Conservation (phyloP, 2,329 filamentous ascomycete genomes). For the Penicillium thymicola region DNA sequence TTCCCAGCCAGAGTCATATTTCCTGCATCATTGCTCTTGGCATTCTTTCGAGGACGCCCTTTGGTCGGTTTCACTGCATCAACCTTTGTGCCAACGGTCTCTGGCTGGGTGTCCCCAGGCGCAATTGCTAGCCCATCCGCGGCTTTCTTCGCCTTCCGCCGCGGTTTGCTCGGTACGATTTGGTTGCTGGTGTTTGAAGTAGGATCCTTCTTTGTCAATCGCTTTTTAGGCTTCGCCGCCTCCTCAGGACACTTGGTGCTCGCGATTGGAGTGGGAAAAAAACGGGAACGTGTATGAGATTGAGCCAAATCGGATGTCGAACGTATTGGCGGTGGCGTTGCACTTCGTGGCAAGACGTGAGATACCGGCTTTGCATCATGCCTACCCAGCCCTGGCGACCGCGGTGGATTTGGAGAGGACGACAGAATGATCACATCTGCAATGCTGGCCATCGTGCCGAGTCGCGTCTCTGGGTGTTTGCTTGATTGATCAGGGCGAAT, state of each 20-base stretch:
- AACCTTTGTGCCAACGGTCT: slow-evolving; percentile 12
- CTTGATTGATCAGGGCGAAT: not conserved
- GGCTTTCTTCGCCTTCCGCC: slow-evolving; percentile 14
- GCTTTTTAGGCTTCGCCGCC: slow-evolving; percentile 12
- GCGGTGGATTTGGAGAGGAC: slow-evolving; percentile 40
- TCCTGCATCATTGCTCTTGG: slow-evolving; percentile 24
- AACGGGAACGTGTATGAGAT: slow-evolving; percentile 25
- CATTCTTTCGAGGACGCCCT: slow-evolving; percentile 20
- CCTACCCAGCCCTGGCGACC: slow-evolving; percentile 29
- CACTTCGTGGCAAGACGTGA: slow-evolving; percentile 18
- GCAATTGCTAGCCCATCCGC: slow-evolving; percentile 7
- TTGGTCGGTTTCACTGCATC: slow-evolving; percentile 24
- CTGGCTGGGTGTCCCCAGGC: not conserved
- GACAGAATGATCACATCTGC: slow-evolving; percentile 41
- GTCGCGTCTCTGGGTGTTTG: slow-evolving; percentile 5
- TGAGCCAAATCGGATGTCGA: slow-evolving; percentile 29
- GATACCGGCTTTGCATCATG: slow-evolving; percentile 14
- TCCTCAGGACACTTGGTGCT: slow-evolving; percentile 1
- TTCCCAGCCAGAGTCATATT: slow-evolving; percentile 38
- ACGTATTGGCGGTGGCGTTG: slow-evolving; percentile 26
- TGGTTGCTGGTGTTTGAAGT: slow-evolving; percentile 6
- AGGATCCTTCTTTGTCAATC: slow-evolving; percentile 10
- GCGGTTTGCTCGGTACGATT: slow-evolving; percentile 10
- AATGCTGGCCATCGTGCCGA: slow-evolving; percentile 37
- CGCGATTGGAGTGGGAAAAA: slow-evolving; percentile 18